Evolutionary conservation across 345 rosid genomes (phyloP).

Genomic region (Syzygium jambos): DNA sequence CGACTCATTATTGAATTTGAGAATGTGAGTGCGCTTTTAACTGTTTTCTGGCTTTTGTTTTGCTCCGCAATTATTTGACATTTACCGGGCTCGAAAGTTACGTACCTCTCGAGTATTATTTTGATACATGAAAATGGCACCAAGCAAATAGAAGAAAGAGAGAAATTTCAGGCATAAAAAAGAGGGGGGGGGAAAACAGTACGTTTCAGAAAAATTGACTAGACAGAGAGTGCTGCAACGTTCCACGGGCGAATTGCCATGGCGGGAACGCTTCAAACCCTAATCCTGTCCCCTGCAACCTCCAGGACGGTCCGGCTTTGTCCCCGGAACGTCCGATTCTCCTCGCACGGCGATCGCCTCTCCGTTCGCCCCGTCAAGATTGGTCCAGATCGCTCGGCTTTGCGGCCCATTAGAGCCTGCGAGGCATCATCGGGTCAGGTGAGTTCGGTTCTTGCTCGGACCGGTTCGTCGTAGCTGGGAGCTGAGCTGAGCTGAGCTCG

Average conservation of each 20-base stretch:
- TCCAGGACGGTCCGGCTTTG: background rate
- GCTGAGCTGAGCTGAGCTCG: background rate
- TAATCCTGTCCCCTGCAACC: constrained; percentile 6
- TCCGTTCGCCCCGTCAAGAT: constrained; percentile 13
- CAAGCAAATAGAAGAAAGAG: too few species aligned
- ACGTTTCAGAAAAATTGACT: background rate
- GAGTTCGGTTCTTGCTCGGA: background rate
- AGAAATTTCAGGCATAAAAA: background rate
- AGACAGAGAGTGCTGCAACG: background rate
- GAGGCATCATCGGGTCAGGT: constrained; percentile 34
- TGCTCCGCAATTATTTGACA: too few species aligned
- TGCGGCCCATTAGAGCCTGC: constrained; percentile 31
- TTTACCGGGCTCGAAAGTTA: too few species aligned
- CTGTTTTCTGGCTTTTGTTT: too few species aligned
- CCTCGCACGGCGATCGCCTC: constrained; percentile 1
- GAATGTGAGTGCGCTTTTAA: too few species aligned
- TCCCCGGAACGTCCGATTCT: constrained; percentile 1
- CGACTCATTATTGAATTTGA: too few species aligned
- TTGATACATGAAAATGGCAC: too few species aligned
- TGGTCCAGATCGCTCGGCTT: constrained; percentile 8
- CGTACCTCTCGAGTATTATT: too few species aligned
- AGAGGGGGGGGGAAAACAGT: background rate
- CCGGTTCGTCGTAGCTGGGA: background rate
- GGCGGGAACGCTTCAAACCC: constrained; percentile 42
- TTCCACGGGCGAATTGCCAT: constrained; percentile 1